Base-by-base conservation (phyloP, 306 rosid species). In the Trifolium dubium region DNA sequence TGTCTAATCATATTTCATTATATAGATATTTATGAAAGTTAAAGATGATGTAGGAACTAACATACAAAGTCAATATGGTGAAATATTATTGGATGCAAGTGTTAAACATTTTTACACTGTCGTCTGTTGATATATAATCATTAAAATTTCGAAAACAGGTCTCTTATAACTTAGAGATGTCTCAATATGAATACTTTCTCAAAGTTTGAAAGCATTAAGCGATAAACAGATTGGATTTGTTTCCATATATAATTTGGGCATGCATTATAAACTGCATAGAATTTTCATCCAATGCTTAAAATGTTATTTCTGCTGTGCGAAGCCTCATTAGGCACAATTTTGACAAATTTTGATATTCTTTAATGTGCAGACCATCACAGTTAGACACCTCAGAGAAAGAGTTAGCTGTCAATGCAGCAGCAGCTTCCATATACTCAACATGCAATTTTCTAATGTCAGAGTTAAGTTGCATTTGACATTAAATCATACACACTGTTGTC, bases 391-490 rank as follows among this genome's bases (percentile, higher is more conserved):
- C 94, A 3, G 92, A 89, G 71, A 89, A 85, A 69, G 96, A 86
- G 84, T 75, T 92, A 68, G 90, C 99, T 6, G 86, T 94, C 13
- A 89, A 86, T 74, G 99, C 99, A 46, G 97, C 99, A 44, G 97
- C 99, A 40, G 97, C 99, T 81, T 88, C 97, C 51, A 92, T 94
- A 75, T 94, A 94, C 71, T 90, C 99, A 73, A 94, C 96, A 5
- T 94, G 97, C 88, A 89, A 86, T 80, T 92, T 82, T 80, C 83
- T 94, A 0, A 44, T 82, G 81, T 84, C 93, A 19, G 86, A 87
- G 88, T 63, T 84, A 30, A 82, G 82, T 0, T 85, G 84, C 77
- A 67, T 79, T 64, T 88, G 85, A 81, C 59, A 49, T 14, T 51
- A 65, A 61, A 62, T 69, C 63, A n/a, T 49, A 49, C 23, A 49